Percentiles rank a stretch among this genome's conserved stretches.
phyloP scores from a whole-genome alignment of 1,284 basidiomycete genomes.

The Stygiomarasmius scandens region DNA sequence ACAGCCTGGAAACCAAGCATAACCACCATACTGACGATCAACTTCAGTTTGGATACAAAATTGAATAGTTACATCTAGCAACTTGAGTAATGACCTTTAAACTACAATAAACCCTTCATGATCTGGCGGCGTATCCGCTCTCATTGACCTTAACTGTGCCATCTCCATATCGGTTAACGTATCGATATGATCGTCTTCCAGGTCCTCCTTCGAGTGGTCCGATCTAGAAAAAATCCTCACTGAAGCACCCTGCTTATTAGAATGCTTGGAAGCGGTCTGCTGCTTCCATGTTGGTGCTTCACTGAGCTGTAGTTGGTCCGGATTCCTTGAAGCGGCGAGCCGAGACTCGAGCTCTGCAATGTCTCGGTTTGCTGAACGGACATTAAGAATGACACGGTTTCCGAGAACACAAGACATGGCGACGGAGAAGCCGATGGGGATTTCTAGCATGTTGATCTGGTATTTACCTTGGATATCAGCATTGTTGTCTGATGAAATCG shows the following conservation, averaged over 20 bases:
- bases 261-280: no score
- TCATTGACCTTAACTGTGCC: constrained; percentile 41
- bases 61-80: no score
- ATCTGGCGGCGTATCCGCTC: constrained; percentile 20
- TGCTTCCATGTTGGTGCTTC: neutral
- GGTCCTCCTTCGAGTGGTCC: constrained; percentile 12
- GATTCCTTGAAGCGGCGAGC: neutral
- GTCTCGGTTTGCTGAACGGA: constrained; percentile 44
- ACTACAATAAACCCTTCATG: constrained; percentile 3
- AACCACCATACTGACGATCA: no score
- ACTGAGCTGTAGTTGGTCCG: neutral
- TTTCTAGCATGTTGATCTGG: constrained; percentile 44
- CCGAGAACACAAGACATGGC: constrained; percentile 59
- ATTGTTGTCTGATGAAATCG: neutral
- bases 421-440: constrained; percentile 58
- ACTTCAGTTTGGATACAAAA: no score
- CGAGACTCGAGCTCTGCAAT: constrained; percentile 15
- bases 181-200: constrained; percentile 12
- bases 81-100: neutral
- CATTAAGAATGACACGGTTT: constrained; percentile 57
- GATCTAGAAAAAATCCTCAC: no score
- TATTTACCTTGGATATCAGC: constrained; percentile 10
- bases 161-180: constrained; percentile 42
- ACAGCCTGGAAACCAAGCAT: no score
- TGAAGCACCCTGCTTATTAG: no score